These are phyloP conservation scores for Chaetomiaceae sp. DNA, from an alignment of 2,329 filamentous ascomycete species.

Conservation along the genomic window DNA sequence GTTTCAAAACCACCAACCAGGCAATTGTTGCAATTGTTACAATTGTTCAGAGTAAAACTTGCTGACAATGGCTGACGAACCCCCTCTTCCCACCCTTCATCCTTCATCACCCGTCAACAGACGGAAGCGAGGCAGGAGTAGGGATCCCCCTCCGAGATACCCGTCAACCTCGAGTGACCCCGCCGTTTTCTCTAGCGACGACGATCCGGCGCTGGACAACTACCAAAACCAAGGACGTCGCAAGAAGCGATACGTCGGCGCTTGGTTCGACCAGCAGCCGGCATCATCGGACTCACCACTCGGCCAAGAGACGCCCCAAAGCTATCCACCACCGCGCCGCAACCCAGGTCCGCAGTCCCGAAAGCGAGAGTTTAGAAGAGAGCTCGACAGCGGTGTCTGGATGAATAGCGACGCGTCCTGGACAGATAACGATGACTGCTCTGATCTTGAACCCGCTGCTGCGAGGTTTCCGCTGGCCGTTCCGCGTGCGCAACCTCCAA, in stretches of 20 bases:
- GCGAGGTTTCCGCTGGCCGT: conserved; percentile 2
- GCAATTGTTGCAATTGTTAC: no score
- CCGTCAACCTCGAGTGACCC: conserved; percentile 64
- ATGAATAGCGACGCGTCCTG: conserved; percentile 56
- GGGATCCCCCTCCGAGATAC: conserved; percentile 26
- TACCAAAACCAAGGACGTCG: conserved; percentile 48
- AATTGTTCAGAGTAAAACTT: background rate
- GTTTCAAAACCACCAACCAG: no score
- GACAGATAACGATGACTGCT: conserved; percentile 43
- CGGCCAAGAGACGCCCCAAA: conserved; percentile 32
- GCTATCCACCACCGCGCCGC: conserved; percentile 19
- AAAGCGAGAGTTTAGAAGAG: conserved; percentile 53
- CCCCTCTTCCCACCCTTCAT: conserved; percentile 12
- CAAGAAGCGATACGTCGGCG: conserved; percentile 61
- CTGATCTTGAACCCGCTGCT: conserved; percentile 13
- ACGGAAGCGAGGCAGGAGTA: conserved; percentile 38
- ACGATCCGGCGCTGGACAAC: conserved; percentile 63
- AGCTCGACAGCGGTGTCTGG: conserved; percentile 63
- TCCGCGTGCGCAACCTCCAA: background rate
- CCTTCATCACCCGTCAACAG: background rate
- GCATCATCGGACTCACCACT: conserved; percentile 46
- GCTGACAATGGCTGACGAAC: conserved; percentile 11
- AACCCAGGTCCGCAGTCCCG: conserved; percentile 8
- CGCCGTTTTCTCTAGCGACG: conserved; percentile 67
- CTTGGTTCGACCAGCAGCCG: conserved; percentile 63